These are phyloP conservation scores for Agroathelia rolfsii DNA, from an alignment of 1,284 basidiomycete species.

Conservation along the genomic window DNA sequence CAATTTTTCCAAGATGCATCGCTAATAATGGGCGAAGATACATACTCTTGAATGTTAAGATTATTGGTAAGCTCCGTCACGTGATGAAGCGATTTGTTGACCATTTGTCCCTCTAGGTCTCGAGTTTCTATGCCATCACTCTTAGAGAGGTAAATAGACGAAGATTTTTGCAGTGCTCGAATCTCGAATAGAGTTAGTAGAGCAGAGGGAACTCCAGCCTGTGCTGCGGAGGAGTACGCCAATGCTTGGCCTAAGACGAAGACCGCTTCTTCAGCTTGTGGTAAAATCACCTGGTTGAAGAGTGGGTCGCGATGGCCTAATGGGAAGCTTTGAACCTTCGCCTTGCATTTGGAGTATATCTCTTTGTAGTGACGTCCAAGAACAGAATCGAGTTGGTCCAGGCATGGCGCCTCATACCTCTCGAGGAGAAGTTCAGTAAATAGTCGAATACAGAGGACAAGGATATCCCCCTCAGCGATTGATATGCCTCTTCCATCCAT, in stretches of 20 bases:
- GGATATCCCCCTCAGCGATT: constrained; percentile 46
- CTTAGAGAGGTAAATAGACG: too few species aligned
- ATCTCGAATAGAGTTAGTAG: too few species aligned
- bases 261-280: constrained; percentile 34
- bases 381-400: constrained; percentile 30
- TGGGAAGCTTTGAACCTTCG: too few species aligned
- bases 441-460: constrained; percentile 41
- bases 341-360: constrained; percentile 27
- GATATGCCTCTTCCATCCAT: constrained; percentile 31
- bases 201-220: constrained; percentile 32
- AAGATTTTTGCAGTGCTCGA: too few species aligned
- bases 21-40: constrained; percentile 40
- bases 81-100: too few species aligned
- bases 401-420: constrained; percentile 33
- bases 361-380: constrained; percentile 31
- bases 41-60: constrained; percentile 35
- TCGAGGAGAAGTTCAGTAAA: constrained; percentile 40
- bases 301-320: too few species aligned
- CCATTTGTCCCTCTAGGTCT: too few species aligned
- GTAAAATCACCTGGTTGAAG: constrained; percentile 39
- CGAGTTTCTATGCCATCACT: too few species aligned
- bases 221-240: constrained; percentile 36
- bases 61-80: too few species aligned
- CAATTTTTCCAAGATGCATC: constrained; percentile 33
- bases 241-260: constrained; percentile 44